Evolutionary conservation across 176 grass and related monocot genomes (phyloP), one percentile per base, ranked within the genome.

Genomic region (Dactylis glomerata): DNA sequence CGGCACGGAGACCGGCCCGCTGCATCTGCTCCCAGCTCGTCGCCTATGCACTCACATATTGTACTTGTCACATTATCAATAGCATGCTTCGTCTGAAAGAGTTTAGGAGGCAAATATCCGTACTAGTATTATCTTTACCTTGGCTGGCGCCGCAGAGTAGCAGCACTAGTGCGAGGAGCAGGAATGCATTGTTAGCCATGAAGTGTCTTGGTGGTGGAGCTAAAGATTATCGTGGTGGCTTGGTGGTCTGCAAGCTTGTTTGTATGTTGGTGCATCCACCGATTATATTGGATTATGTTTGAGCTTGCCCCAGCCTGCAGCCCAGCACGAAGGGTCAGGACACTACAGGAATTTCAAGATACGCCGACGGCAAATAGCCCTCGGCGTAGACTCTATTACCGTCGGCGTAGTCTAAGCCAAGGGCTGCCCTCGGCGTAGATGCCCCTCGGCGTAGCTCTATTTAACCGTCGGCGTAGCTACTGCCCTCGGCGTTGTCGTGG

Each of bases 1-100:
- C 82, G 31, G 87, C 87, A 89, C 68, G 42, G 44, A 23, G 11
- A 13, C 31, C 70, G 42, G 70, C 42, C 70, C 14, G 62, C 1
- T 9, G 8, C 9, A 12, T 8, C 3, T 1, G 6, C 23, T 20
- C 55, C 75, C 55, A 73, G 42, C 42, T 28, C 77, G 10, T 45
- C 76, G n/a, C 75, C 75, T 78, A 34, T 56, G n/a, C 52, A 57
- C 34, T 2, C 22, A 30, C 66, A 41, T 23, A 45, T 15, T 14
- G 3, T 42, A n/a, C n/a, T n/a, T 24, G 36, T 24, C 20, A 69
- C 22, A 10, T 3, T 38, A 13, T 8, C 33, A 5, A n/a, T 31
- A n/a, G 15, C 37, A 24, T 70, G 34, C 62, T 65, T 34, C 62
- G 30, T 22, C 32, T 30, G 13, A 23, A 15, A 16, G 14, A 12